These are phyloP conservation scores for Calonectria hongkongensis DNA, from an alignment of 2,329 filamentous ascomycete species.

Conservation along the genomic window DNA sequence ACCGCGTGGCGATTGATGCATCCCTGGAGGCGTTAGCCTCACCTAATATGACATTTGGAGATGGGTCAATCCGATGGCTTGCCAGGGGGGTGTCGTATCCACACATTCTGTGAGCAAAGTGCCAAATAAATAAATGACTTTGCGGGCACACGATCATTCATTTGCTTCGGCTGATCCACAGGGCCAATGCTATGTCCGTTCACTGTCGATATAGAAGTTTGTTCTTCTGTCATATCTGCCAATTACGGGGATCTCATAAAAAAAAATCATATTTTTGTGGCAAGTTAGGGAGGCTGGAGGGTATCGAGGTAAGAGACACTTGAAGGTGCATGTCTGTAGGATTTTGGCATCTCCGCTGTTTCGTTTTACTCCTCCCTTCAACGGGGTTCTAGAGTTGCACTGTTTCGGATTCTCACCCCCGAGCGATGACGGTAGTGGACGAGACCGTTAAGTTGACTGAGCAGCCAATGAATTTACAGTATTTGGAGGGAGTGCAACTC, in stretches of 20 bases:
- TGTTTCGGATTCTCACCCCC: slow-evolving; percentile 43
- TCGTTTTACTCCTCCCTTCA: slow-evolving; percentile 47
- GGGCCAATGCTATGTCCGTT: slow-evolving; percentile 7
- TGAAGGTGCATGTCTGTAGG: slow-evolving; percentile 20
- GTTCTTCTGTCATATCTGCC: slow-evolving; percentile 26
- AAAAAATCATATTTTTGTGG: neutral
- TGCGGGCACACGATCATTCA: neutral
- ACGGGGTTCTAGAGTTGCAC: slow-evolving; percentile 23
- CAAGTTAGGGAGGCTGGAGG: neutral
- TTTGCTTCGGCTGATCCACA: slow-evolving; percentile 9
- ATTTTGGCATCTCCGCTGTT: slow-evolving; percentile 32
- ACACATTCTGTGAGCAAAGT: neutral
- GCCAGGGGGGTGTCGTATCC: neutral
- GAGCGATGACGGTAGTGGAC: slow-evolving; percentile 30
- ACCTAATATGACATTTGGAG: slow-evolving; percentile 14
- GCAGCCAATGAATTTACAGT: slow-evolving; percentile 37
- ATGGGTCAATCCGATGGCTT: slow-evolving; percentile 12
- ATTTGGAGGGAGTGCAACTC: slow-evolving; percentile 36
- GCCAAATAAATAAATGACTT: slow-evolving; percentile 11
- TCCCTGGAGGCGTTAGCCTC: slow-evolving; percentile 32
- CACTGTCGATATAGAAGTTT: neutral
- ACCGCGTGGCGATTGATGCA: slow-evolving; percentile 8
- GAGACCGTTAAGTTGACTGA: slow-evolving; percentile 29
- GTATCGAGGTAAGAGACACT: slow-evolving; percentile 3
- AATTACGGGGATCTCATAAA: neutral